Evolutionary conservation across 805 yeast species (phyloP).

Genomic region (Cyberlindnera bimundalis): DNA sequence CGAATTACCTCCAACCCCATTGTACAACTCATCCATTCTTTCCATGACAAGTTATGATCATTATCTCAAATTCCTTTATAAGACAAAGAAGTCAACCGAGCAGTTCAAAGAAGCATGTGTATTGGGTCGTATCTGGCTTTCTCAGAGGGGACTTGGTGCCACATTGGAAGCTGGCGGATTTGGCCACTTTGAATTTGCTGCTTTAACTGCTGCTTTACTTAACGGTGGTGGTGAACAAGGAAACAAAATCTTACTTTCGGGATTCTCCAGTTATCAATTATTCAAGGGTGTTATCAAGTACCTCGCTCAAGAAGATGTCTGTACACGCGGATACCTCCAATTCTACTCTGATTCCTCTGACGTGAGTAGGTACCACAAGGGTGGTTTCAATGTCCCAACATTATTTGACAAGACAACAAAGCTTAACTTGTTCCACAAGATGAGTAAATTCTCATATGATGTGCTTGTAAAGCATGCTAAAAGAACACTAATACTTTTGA

Average conservation of each 20-base stretch:
- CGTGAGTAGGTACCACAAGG: constrained; percentile 40
- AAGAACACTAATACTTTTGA: constrained; percentile 63
- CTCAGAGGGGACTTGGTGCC: constrained; percentile 78
- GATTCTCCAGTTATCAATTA: constrained; percentile 89
- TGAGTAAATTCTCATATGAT: constrained; percentile 65
- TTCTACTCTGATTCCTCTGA: constrained; percentile 47
- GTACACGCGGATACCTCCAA: constrained; percentile 59
- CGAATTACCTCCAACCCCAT: constrained; percentile 71
- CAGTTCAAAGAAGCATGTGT: constrained; percentile 84
- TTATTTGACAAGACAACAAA: constrained; percentile 73
- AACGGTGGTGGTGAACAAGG: constrained; percentile 81
- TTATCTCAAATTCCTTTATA: constrained; percentile 71
- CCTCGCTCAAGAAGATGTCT: constrained; percentile 75
- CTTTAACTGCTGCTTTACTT: constrained; percentile 74
- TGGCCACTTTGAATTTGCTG: constrained; percentile 87
- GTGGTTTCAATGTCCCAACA: constrained; percentile 72
- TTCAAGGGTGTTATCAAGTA: constrained; percentile 86
- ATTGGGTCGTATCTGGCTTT: constrained; percentile 85
- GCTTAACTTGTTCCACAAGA: constrained; percentile 76
- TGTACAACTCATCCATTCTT: constrained; percentile 78
- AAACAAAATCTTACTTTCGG: constrained; percentile 73
- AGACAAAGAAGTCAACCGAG: constrained; percentile 70
- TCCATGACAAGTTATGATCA: constrained; percentile 66
- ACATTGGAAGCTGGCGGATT: constrained; percentile 70
- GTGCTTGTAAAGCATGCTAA: constrained; percentile 61